These are phyloP conservation scores for Aspergillus puulaauensis DNA, from an alignment of 2,329 filamentous ascomycete genomes.

Conservation along the genomic window DNA sequence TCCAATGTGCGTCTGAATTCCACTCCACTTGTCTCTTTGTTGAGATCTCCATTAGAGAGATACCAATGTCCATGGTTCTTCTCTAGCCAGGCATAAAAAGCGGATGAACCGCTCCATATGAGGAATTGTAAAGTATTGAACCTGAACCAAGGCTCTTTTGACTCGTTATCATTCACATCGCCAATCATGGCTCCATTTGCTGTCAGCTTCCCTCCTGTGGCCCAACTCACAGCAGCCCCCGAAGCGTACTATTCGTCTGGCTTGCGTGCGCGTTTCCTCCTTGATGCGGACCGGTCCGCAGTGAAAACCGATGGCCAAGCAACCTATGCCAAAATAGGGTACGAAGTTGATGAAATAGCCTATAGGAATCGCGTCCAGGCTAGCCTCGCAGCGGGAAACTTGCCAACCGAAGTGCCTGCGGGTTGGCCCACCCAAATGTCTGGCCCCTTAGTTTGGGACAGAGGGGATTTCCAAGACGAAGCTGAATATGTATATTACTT, in stretches of 20 bases:
- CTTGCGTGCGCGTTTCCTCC: conserved; percentile 11
- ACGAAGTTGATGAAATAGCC: conserved; percentile 12
- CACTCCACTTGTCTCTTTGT: conserved; percentile 3
- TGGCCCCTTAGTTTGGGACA: conserved; percentile 10
- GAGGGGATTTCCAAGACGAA: conserved; percentile 8
- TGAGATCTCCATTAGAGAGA: neutral
- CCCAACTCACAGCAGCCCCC: conserved; percentile 3
- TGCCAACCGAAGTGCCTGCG: conserved; percentile 8
- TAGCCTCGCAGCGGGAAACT: conserved; percentile 7
- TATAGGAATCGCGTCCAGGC: conserved; percentile 15
- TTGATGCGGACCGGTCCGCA: conserved; percentile 11
- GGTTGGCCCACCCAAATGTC: conserved; percentile 12
- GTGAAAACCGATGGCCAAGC: neutral
- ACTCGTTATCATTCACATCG: conserved; percentile 3
- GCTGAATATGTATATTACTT: conserved; percentile 13
- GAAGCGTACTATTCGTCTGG: conserved; percentile 14
- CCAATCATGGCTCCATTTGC: conserved; percentile 9
- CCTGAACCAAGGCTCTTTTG: neutral
- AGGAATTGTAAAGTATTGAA: neutral
- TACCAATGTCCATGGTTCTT: neutral
- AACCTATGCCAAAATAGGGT: conserved; percentile 12
- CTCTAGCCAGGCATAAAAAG: conserved; percentile 6
- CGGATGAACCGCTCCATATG: neutral
- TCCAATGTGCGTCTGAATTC: conserved; percentile 3
- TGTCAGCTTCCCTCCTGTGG: conserved; percentile 4